Evolutionary conservation across 176 grass and related monocot species (phyloP).

Genomic region (Tuctoria greenei): DNA sequence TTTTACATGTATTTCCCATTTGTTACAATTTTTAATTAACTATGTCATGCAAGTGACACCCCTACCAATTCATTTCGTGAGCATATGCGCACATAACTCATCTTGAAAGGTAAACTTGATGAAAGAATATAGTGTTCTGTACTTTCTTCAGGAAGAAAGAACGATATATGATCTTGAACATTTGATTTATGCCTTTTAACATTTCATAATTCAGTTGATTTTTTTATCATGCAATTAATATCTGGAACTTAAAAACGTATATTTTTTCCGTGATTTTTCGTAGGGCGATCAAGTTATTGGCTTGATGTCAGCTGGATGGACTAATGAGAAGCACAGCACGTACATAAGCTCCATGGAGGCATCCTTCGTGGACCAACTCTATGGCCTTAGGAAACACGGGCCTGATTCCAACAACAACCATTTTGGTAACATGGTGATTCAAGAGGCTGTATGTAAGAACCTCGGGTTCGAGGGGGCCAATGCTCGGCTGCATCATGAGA

Average conservation of each 20-base stretch:
- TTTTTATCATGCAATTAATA: too few species aligned
- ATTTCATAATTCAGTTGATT: too few species aligned
- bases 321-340: slow-evolving; percentile 53
- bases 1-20: too few species aligned
- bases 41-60: too few species aligned
- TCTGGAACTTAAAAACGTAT: neutral
- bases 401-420: neutral
- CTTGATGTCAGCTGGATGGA: slow-evolving; percentile 55
- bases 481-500: neutral
- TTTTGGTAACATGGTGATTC: slow-evolving; percentile 35
- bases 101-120: too few species aligned
- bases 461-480: slow-evolving; percentile 33
- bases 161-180: too few species aligned
- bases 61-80: too few species aligned
- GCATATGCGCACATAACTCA: too few species aligned
- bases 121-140: too few species aligned
- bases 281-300: slow-evolving; percentile 29
- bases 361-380: slow-evolving; percentile 61
- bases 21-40: too few species aligned
- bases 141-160: too few species aligned
- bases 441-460: slow-evolving; percentile 21
- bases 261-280: slow-evolving; percentile 14
- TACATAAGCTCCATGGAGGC: slow-evolving; percentile 76
- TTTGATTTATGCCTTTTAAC: too few species aligned
- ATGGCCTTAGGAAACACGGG: neutral